phyloP scores from a whole-genome alignment of 805 yeast species.

The Candida orba region DNA sequence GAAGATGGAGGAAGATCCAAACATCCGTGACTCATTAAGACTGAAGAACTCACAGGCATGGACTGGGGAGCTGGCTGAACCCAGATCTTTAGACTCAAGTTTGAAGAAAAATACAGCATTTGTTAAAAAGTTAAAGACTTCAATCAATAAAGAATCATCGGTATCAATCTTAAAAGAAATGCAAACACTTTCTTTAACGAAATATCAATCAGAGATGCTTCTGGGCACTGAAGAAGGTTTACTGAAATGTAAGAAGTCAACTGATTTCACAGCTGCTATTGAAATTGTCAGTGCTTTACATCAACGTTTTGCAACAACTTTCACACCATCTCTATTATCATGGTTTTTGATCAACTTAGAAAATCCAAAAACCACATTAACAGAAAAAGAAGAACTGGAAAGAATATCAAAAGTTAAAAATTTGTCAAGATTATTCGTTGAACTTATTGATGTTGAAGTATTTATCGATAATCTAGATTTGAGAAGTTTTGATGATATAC shows the following conservation, averaged over 20 bases:
- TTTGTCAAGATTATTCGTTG: slow-evolving; percentile 46
- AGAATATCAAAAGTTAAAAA: slow-evolving; percentile 37
- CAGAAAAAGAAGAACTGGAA: slow-evolving; percentile 38
- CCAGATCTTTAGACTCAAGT: slow-evolving; percentile 52
- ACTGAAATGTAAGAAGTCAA: slow-evolving; percentile 40
- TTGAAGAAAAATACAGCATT: slow-evolving; percentile 78
- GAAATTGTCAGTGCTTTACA: slow-evolving; percentile 68
- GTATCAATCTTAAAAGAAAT: slow-evolving; percentile 52
- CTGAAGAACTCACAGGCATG: slow-evolving; percentile 16
- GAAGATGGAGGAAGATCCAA: slow-evolving; percentile 2
- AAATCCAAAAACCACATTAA: slow-evolving; percentile 25
- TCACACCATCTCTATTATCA: slow-evolving; percentile 43
- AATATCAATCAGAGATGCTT: slow-evolving; percentile 66
- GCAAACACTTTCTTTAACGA: slow-evolving; percentile 54
- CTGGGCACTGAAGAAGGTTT: slow-evolving; percentile 59
- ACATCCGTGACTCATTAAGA: slow-evolving; percentile 7
- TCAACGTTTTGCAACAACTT: slow-evolving; percentile 55
- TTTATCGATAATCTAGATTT: slow-evolving; percentile 30
- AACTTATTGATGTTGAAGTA: slow-evolving; percentile 51
- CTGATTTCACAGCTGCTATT: slow-evolving; percentile 55
- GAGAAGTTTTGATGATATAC: slow-evolving; percentile 37
- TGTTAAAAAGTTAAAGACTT: slow-evolving; percentile 57
- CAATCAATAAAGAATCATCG: slow-evolving; percentile 46
- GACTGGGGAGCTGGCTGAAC: slow-evolving; percentile 12
- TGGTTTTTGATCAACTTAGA: slow-evolving; percentile 36